Evolutionary conservation across 139 green algal species (phyloP).

Genomic region (Chlorella sp.): DNA sequence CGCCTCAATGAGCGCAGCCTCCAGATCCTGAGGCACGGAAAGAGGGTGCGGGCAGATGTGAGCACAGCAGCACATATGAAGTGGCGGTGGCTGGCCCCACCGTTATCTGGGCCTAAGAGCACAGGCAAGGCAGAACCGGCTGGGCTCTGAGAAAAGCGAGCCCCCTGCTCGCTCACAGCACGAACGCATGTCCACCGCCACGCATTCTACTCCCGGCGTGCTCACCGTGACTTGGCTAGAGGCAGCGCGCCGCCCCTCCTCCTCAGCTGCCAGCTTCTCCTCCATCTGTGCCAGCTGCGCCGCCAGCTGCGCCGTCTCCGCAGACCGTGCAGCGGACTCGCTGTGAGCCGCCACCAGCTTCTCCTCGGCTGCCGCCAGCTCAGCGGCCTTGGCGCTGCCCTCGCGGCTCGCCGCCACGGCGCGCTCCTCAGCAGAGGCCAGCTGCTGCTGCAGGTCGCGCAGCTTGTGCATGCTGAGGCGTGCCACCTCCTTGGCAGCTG

Average conservation of each 20-base stretch:
- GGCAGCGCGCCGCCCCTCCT: conserved; percentile 7
- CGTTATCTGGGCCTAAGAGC: no score
- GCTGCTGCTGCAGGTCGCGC: conserved; percentile 13
- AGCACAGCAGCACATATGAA: background rate
- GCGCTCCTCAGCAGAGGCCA: background rate
- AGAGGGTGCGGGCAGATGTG: background rate
- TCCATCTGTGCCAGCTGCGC: background rate
- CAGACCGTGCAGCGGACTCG: background rate
- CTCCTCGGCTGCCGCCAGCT: conserved; percentile 15
- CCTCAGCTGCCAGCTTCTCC: background rate
- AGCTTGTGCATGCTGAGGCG: conserved; percentile 23
- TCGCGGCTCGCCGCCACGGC: background rate
- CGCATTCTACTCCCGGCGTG: background rate
- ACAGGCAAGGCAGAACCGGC: background rate
- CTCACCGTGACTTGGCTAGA: conserved; percentile 24
- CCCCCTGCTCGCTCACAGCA: background rate
- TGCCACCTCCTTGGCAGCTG: conserved; percentile 39
- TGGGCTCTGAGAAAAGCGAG: background rate
- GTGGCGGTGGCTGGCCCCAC: no score
- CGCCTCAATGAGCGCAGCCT: conserved; percentile 11
- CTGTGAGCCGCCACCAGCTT: conserved; percentile 13
- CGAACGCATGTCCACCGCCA: background rate
- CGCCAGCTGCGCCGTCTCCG: background rate
- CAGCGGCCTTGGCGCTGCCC: background rate
- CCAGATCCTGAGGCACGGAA: conserved; percentile 1